These are phyloP conservation scores for Mortierella antarctica DNA, from an alignment of 192 early-diverging fungal genomes.

Conservation along the genomic window DNA sequence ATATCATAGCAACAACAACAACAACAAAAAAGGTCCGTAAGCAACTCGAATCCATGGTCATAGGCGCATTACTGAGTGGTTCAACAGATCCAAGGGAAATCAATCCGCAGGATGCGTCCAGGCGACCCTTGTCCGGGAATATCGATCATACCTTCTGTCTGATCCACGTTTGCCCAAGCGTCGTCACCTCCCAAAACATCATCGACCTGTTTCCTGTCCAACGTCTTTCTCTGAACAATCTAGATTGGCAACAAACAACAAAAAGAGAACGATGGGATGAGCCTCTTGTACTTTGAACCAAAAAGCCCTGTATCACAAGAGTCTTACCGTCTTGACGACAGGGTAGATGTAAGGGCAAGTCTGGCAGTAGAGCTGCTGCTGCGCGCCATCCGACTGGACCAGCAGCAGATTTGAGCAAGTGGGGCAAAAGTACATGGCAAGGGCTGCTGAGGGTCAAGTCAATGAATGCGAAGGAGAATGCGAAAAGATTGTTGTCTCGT, in stretches of 20 bases:
- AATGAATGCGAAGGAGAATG: neutral
- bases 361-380: conserved; percentile 81
- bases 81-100: too few species aligned
- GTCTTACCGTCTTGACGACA: conserved; percentile 66
- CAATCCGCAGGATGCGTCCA: too few species aligned
- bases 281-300: too few species aligned
- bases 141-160: conserved; percentile 63
- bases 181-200: conserved; percentile 93
- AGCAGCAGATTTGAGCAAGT: conserved; percentile 88
- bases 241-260: neutral
- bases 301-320: too few species aligned
- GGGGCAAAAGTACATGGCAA: conserved; percentile 89
- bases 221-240: conserved; percentile 70
- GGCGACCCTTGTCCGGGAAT: neutral
- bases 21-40: neutral
- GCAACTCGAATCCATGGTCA: neutral
- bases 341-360: conserved; percentile 89
- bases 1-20: neutral
- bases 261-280: too few species aligned
- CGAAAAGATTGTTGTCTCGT: too few species aligned
- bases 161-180: conserved; percentile 89
- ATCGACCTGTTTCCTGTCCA: conserved; percentile 89
- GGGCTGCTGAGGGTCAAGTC: neutral
- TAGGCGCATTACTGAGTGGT: neutral
- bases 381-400: conserved; percentile 68